Percentiles rank a stretch among this genome's conserved stretches.
These are phyloP conservation scores for Aspergillus neoniger DNA, from an alignment of 2,329 filamentous ascomycete species.

Conservation along the genomic window DNA sequence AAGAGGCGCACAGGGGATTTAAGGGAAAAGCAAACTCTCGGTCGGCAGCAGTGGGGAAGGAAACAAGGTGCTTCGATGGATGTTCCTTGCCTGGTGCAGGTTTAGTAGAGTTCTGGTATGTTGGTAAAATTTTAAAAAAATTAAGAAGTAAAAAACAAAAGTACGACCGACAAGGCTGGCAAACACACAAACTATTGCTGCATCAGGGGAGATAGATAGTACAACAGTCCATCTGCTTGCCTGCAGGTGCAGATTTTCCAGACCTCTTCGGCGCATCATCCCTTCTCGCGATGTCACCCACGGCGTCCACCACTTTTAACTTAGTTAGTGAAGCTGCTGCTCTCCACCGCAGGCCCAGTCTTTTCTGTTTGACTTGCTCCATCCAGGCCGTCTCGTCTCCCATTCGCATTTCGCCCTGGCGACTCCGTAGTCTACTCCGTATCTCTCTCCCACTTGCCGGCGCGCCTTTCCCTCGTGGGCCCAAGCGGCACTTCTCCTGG, in stretches of 20 bases:
- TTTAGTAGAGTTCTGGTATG: background rate
- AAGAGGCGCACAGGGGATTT: background rate
- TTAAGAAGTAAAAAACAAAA: no score
- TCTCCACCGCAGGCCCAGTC: slow-evolving; percentile 7
- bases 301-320: no score
- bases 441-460: slow-evolving; percentile 3
- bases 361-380: background rate
- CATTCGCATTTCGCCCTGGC: background rate
- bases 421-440: no score
- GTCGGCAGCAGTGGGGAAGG: background rate
- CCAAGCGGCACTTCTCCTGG: slow-evolving; percentile 19
- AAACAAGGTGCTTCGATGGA: slow-evolving; percentile 5
- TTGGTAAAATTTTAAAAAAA: background rate
- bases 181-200: background rate
- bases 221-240: background rate
- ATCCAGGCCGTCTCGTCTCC: slow-evolving; percentile 4
- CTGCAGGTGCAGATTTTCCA: background rate
- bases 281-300: background rate
- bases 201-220: background rate
- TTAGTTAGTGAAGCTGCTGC: background rate
- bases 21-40: background rate
- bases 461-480: slow-evolving; percentile 18
- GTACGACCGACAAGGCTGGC: background rate
- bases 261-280: background rate
- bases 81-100: slow-evolving; percentile 5